Conservation (phyloP, 176 grass and related monocot genomes). For the Avena insularis region DNA sequence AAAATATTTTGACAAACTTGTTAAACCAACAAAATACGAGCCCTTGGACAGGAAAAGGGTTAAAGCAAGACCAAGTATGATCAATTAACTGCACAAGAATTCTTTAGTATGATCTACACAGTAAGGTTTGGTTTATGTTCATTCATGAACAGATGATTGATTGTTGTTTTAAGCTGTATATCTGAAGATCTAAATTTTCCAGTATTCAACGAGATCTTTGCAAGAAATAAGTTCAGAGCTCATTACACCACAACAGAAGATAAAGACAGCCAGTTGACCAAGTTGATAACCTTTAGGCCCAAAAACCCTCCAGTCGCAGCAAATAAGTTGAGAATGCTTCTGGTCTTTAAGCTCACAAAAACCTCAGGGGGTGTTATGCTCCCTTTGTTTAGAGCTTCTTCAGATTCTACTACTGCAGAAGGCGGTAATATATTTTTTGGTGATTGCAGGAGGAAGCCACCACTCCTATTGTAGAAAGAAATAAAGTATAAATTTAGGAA, state of each 20-base stretch:
- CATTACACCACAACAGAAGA: conserved; percentile 24
- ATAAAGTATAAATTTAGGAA: conserved; percentile 38
- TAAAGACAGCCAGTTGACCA: conserved; percentile 30
- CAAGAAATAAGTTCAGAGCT: conserved; percentile 39
- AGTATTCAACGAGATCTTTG: conserved; percentile 22
- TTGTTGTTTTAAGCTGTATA: neutral
- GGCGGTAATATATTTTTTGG: conserved; percentile 75
- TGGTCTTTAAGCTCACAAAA: conserved; percentile 80
- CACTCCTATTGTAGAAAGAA: conserved; percentile 69
- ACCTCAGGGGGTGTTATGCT: conserved; percentile 68
- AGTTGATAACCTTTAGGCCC: conserved; percentile 69
- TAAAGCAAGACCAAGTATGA: conserved; percentile 32
- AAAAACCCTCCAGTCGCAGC: conserved; percentile 79
- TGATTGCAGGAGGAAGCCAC: conserved; percentile 83
- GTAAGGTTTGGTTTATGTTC: conserved; percentile 33
- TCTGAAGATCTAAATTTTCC: conserved; percentile 27
- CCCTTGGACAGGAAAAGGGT: conserved; percentile 36
- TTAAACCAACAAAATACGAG: conserved; percentile 41
- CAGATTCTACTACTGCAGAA: conserved; percentile 61
- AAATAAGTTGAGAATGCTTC: conserved; percentile 89
- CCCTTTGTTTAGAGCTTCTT: conserved; percentile 85
- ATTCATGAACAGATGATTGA: conserved; percentile 15
- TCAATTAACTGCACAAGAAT: conserved; percentile 20
- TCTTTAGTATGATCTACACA: conserved; percentile 30
- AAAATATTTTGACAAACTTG: conserved; percentile 1